Evolutionary conservation across 805 yeast genomes (phyloP), one percentile per base, ranked within the genome.

Genomic region (Candida awuae): DNA sequence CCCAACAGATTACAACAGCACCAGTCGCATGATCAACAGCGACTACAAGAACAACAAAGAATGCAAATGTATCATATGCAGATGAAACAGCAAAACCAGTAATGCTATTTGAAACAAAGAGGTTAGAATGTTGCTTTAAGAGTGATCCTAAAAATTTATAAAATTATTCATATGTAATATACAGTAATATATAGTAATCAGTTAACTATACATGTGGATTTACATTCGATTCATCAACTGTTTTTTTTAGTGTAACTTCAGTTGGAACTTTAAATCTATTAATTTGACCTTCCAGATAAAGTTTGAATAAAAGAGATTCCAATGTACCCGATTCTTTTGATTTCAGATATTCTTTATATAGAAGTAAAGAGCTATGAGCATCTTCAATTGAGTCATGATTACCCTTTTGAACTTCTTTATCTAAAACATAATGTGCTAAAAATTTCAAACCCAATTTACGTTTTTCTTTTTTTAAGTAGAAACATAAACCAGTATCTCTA

Each of bases 371-470:
- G 9, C 94, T 81, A 41, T 69, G 65, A 0, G 99, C 97, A 64
- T 92, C 99, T 54, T 92, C 98, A 32, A 92, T 87, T 1, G 97
- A 90, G 56, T 94, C 97, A 60, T 92, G 99, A 54, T 90, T 90
- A 2, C 92, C 95, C 3, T 77, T 77, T 58, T 92, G 99, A 23
- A 94, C 94, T 35, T 77, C 71, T 45, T 76, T 78, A 25, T 72
- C 73, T 38, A 92, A 66, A 34, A 90, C 67, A 21, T 77, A 76
- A 70, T 87, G 87, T 10, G 94, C 86, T 55, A 92, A 64, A 56
- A 86, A 92, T 54, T 90, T 81, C 49, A 92, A 70, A 4, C 95
- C 84, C 26, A 92, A 66, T 44, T 77, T 81, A 43, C 98, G 66
- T 52, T 82, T 84, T 48, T 77, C 71, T 34, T 81, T 79, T 36